Evolutionary conservation across 257 asterid species (phyloP), one percentile per base, ranked within the genome.

Genomic region (Datura wrightii): DNA sequence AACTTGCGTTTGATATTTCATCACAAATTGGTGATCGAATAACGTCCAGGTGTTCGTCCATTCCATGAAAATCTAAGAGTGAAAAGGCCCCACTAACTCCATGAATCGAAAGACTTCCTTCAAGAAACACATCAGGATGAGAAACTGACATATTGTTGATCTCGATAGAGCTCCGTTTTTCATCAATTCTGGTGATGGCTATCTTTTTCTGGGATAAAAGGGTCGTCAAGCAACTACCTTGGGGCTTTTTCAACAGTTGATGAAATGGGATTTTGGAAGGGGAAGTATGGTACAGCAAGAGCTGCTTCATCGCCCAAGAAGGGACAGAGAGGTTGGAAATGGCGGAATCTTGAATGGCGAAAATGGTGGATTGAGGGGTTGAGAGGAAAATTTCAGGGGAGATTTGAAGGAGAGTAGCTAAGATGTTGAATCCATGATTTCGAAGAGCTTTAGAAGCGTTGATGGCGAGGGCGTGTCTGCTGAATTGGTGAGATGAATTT

Each of bases 341-440:
- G 65, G 92, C 92, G 55, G 98, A 87, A 83, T 95, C 97, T 69
- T 86, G 97, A 83, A 93, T 85, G 8, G 98, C 97, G 86, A 93
- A 94, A 41, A 94, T 19, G 83, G 97, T 94, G 83, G 94, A 86
- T 18, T 89, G 85, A 14, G 89, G 88, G 13, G 88, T 86, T 50
- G 92, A 83, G 89, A 94, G 79, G 89, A 92, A 95, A 89, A 95
- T 90, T 6, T 92, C 97, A 50, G 98, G 97, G 4, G 98, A 91
- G 89, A 92, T 86, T 79, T 91, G 98, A 79, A 94, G 93, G 70
- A 94, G 95, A 81, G 97, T 89, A 86, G 98, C 97, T 87, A 87
- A 85, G 54, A 87, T 86, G 58, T 92, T 91, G 92, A 89, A 95
- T 36, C 92, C 95, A 80, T 86, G 95, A 81, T 55, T 83, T 84